These are phyloP conservation scores for Allantophomopsis cytisporea DNA, from an alignment of 2,329 filamentous ascomycete genomes.

Conservation along the genomic window DNA sequence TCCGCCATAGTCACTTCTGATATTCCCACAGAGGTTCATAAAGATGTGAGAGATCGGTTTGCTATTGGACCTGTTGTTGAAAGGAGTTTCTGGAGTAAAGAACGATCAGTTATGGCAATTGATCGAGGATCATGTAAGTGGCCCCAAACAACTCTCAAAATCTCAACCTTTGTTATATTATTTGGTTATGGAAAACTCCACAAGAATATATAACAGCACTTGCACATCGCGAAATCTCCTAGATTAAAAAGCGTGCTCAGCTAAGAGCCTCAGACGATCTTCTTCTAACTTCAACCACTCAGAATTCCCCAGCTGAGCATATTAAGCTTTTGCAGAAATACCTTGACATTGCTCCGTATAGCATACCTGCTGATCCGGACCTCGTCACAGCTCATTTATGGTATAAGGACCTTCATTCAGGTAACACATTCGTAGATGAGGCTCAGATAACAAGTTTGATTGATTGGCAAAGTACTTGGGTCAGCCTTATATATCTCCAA, in stretches of 20 bases:
- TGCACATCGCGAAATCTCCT: slow-evolving; percentile 19
- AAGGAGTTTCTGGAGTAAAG: slow-evolving; percentile 20
- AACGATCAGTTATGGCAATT: slow-evolving; percentile 19
- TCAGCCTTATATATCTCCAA: slow-evolving; percentile 10
- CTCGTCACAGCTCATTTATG: slow-evolving; percentile 18
- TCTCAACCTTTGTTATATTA: background rate
- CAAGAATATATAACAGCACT: slow-evolving; percentile 18
- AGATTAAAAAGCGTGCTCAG: slow-evolving; percentile 17
- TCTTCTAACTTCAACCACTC: slow-evolving; percentile 11
- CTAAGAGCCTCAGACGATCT: slow-evolving; percentile 10
- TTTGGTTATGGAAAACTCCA: slow-evolving; percentile 17
- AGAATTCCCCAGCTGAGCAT: slow-evolving; percentile 18
- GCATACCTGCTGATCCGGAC: slow-evolving; percentile 11
- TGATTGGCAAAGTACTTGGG: slow-evolving; percentile 26
- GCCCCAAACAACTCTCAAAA: background rate
- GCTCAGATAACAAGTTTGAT: slow-evolving; percentile 23
- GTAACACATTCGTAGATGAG: slow-evolving; percentile 24
- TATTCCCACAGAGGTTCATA: slow-evolving; percentile 13
- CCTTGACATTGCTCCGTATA: slow-evolving; percentile 15
- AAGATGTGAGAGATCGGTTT: slow-evolving; percentile 17
- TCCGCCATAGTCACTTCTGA: slow-evolving; percentile 14
- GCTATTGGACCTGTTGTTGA: slow-evolving; percentile 23
- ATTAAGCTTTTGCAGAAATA: slow-evolving; percentile 20
- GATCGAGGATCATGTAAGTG: slow-evolving; percentile 25
- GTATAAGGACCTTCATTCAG: slow-evolving; percentile 23